Percentiles rank a stretch among this genome's conserved stretches.
Conservation (phyloP, 2,329 filamentous ascomycete species). For the Paracorniculantispora psalliotae region DNA sequence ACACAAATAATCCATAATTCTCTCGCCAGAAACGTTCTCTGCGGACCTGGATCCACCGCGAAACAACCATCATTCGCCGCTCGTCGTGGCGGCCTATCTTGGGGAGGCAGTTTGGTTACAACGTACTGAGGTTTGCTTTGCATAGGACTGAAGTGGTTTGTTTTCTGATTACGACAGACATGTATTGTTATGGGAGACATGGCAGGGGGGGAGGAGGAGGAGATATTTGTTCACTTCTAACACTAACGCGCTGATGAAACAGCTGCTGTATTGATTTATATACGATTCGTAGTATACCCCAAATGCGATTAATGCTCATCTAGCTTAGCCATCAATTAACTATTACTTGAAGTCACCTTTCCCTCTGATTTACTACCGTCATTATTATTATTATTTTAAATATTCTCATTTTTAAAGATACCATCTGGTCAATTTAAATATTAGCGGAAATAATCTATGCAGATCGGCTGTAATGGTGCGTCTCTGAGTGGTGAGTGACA, state of each 20-base stretch:
- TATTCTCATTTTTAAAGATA: no score
- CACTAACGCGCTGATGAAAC: slow-evolving; percentile 10
- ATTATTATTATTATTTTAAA: no score
- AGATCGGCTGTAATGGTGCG: slow-evolving; percentile 1
- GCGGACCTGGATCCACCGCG: background rate
- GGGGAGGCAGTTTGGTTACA: slow-evolving; percentile 9
- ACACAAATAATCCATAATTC: background rate
- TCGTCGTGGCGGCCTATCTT: background rate
- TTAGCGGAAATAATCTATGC: no score
- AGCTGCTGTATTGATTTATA: slow-evolving; percentile 15
- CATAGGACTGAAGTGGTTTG: slow-evolving; percentile 10
- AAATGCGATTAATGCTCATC: slow-evolving; percentile 10
- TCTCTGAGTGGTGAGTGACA: slow-evolving; percentile 8
- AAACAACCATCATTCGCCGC: background rate
- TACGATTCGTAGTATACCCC: slow-evolving; percentile 14
- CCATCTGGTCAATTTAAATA: no score
- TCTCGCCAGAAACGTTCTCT: background rate
- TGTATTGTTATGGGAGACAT: slow-evolving; percentile 5
- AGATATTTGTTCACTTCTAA: slow-evolving; percentile 14
- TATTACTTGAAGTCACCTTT: background rate
- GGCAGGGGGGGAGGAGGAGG: background rate
- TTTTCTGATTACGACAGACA: slow-evolving; percentile 7
- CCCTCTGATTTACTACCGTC: no score
- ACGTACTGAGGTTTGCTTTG: slow-evolving; percentile 9
- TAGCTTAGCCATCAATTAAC: slow-evolving; percentile 10